Conservation (phyloP, 495 filamentous ascomycete species). For the Aspergillus cristatus region DNA sequence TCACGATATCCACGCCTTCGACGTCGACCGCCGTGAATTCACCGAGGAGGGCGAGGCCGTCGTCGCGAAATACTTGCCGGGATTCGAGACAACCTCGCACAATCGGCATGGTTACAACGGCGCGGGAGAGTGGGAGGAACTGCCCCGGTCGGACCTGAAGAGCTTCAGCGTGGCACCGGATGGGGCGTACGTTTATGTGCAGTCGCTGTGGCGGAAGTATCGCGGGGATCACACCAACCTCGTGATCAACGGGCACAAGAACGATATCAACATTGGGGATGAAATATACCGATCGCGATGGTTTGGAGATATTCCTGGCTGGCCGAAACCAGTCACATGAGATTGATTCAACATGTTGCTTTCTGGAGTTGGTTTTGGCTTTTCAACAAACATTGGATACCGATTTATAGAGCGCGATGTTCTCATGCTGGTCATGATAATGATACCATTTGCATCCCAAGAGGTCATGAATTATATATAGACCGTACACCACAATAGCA, state of each 20-base stretch:
- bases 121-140: constrained; percentile 12
- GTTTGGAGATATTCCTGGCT: constrained; percentile 20
- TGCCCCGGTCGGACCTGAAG: constrained; percentile 20
- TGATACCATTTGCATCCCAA: too few relatives aligned
- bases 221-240: constrained; percentile 20
- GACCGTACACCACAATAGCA: too few relatives aligned
- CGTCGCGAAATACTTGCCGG: constrained; percentile 14
- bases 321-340: constrained; percentile 21
- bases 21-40: constrained; percentile 11
- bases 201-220: constrained; percentile 15
- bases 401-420: too few relatives aligned
- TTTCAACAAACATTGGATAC: too few relatives aligned
- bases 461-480: too few relatives aligned
- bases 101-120: constrained; percentile 17
- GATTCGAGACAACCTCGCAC: constrained; percentile 19
- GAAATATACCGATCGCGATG: constrained; percentile 25
- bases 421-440: too few relatives aligned
- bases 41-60: constrained; percentile 9
- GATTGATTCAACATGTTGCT: too few relatives aligned
- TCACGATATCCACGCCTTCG: constrained; percentile 16
- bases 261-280: constrained; percentile 15
- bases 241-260: constrained; percentile 11
- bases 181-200: constrained; percentile 18
- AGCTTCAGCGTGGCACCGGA: constrained; percentile 20
- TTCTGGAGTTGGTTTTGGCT: too few relatives aligned